These are phyloP conservation scores for Geotrichum klebahnii DNA, from an alignment of 1,139 yeast genomes.

Conservation along the genomic window DNA sequence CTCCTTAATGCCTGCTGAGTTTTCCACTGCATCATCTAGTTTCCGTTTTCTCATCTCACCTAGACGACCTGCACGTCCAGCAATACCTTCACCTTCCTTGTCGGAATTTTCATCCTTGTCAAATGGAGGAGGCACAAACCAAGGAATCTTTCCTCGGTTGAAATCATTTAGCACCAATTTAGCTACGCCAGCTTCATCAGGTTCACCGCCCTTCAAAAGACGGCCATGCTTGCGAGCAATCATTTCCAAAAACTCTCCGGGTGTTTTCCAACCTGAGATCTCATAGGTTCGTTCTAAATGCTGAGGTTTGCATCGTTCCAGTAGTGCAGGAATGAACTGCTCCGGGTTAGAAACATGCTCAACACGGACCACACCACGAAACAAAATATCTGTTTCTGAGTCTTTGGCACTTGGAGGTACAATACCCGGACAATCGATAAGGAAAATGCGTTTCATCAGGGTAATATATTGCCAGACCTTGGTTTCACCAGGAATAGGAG, in stretches of 20 bases:
- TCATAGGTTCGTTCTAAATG: constrained; percentile 96
- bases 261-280: constrained; percentile 83
- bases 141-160: constrained; percentile 94
- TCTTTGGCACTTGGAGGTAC: constrained; percentile 93
- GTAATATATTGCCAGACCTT: constrained; percentile 99
- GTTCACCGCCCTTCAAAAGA: constrained; percentile 93
- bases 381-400: constrained; percentile 85
- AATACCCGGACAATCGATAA: constrained; percentile 97
- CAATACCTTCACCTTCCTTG: constrained; percentile 21
- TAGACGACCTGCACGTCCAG: constrained; percentile 29
- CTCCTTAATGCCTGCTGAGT: not conserved
- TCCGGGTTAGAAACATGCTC: constrained; percentile 95
- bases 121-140: constrained; percentile 92
- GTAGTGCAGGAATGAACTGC: constrained; percentile 85
- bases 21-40: constrained; percentile 19
- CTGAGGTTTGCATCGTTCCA: constrained; percentile 78
- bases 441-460: constrained; percentile 87
- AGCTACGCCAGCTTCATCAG: constrained; percentile 91
- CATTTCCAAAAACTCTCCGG: constrained; percentile 80
- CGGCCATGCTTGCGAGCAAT: constrained; percentile 92
- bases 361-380: constrained; percentile 96
- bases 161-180: constrained; percentile 88
- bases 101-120: constrained; percentile 39
- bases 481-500: constrained; percentile 98
- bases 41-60: constrained; percentile 31